These are phyloP conservation scores for Alternaria tenuissima DNA, from an alignment of 2,329 filamentous ascomycete species.

Conservation along the genomic window DNA sequence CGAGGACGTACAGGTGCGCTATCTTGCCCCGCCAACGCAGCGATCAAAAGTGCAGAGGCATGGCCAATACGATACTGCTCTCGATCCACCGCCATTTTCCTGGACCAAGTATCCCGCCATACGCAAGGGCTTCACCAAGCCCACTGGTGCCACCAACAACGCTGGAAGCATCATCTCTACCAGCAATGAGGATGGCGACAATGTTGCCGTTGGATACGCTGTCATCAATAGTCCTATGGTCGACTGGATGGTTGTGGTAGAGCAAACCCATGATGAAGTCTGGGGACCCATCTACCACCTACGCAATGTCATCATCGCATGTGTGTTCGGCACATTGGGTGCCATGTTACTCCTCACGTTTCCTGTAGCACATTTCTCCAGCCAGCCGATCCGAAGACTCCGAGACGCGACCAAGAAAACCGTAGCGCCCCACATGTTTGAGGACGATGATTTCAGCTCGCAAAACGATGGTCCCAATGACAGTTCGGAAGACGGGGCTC, in stretches of 20 bases:
- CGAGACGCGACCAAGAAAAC: slow-evolving; percentile 79
- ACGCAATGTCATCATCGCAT: slow-evolving; percentile 81
- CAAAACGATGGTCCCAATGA: slow-evolving; percentile 51
- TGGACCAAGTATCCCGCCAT: slow-evolving; percentile 71
- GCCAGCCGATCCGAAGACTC: slow-evolving; percentile 79
- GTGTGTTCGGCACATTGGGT: slow-evolving; percentile 83
- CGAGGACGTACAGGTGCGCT: slow-evolving; percentile 39
- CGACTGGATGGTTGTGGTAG: slow-evolving; percentile 84
- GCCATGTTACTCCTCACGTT: slow-evolving; percentile 75
- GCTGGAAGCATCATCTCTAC: slow-evolving; percentile 74
- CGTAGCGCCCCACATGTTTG: slow-evolving; percentile 70
- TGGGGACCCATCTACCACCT: slow-evolving; percentile 77
- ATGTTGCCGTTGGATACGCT: slow-evolving; percentile 83
- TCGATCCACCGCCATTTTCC: slow-evolving; percentile 58
- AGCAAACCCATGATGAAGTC: slow-evolving; percentile 77
- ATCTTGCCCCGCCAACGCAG: slow-evolving; percentile 46
- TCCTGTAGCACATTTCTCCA: slow-evolving; percentile 82
- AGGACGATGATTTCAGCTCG: slow-evolving; percentile 51
- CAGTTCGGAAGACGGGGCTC: slow-evolving; percentile 58
- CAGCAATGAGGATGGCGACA: slow-evolving; percentile 72
- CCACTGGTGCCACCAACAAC: slow-evolving; percentile 64
- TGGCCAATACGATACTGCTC: slow-evolving; percentile 33
- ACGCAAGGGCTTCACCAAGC: slow-evolving; percentile 64
- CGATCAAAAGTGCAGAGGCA: slow-evolving; percentile 35
- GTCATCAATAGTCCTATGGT: slow-evolving; percentile 72